A percentile compares a stretch with the other conserved stretches of the same genome.
These are phyloP conservation scores for Albifimbria verrucaria DNA, from an alignment of 2,329 filamentous ascomycete genomes.

Conservation along the genomic window DNA sequence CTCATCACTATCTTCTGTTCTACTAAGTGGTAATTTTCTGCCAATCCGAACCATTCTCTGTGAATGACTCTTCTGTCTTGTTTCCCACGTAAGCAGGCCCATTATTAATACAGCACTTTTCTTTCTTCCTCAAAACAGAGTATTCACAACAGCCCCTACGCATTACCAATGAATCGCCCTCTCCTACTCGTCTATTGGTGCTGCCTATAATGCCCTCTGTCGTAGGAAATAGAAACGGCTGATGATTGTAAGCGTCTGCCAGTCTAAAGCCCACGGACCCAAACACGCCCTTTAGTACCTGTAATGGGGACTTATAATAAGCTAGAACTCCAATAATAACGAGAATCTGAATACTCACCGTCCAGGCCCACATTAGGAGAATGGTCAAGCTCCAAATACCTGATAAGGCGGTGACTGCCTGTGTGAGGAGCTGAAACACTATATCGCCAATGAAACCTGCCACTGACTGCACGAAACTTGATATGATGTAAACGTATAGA, in stretches of 20 bases:
- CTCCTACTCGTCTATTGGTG: neutral
- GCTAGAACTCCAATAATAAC: neutral
- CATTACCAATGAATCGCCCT: neutral
- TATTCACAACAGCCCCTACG: neutral
- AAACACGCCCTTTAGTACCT: neutral
- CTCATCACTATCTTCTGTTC: too few species aligned
- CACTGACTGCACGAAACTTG: neutral
- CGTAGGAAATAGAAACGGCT: neutral
- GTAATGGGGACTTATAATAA: neutral
- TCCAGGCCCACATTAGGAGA: neutral
- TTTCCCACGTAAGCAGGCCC: neutral
- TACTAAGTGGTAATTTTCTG: neutral
- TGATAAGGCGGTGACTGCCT: neutral
- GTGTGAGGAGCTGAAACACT: neutral
- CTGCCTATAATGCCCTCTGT: neutral
- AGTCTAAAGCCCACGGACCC: neutral
- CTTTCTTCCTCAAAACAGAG: neutral
- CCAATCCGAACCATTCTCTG: neutral
- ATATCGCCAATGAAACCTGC: neutral
- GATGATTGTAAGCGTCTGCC: neutral
- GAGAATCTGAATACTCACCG: neutral
- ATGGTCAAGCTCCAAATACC: neutral
- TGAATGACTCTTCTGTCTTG: neutral
- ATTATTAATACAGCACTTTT: neutral
- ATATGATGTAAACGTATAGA: neutral